Percentiles rank a stretch among this genome's conserved stretches.
Evolutionary conservation across 129 eudicot species (phyloP).

Genomic region (Arctium minus): DNA sequence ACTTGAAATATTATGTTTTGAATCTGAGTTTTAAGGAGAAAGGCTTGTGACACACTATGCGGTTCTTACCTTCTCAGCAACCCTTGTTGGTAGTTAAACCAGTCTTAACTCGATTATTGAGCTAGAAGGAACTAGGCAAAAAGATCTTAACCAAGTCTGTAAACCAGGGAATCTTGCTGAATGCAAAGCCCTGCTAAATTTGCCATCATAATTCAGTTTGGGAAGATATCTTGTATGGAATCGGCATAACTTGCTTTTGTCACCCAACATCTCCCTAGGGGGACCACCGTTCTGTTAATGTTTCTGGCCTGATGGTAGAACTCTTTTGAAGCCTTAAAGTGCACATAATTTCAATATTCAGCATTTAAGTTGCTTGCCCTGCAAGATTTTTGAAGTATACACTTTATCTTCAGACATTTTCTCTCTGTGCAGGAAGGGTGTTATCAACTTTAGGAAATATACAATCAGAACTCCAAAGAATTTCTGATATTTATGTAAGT

Average conservation of each 20-base stretch:
- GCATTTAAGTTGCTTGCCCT: not conserved
- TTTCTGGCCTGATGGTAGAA: not conserved
- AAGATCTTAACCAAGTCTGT: not conserved
- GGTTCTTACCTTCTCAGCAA: not conserved
- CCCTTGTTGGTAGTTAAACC: not conserved
- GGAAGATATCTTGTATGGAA: not conserved
- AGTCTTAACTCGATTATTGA: not conserved
- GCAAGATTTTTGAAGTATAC: not conserved
- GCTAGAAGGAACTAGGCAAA: not conserved
- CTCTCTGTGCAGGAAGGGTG: conserved; percentile 57
- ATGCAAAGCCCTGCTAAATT: not conserved
- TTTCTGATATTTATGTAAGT: conserved; percentile 85
- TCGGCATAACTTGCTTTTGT: not conserved
- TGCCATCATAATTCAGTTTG: not conserved
- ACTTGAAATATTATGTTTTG: not conserved
- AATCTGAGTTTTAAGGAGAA: not conserved
- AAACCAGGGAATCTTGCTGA: not conserved
- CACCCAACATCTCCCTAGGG: not conserved
- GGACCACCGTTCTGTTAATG: not conserved
- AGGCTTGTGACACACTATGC: not conserved
- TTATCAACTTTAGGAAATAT: conserved; percentile 64
- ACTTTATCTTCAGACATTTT: not conserved
- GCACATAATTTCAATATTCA: not conserved
- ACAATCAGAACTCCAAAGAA: conserved; percentile 77
- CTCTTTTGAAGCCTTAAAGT: not conserved